Base-by-base conservation (phyloP, 2,329 filamentous ascomycete genomes). In the Mycosphaerella arachidis region DNA sequence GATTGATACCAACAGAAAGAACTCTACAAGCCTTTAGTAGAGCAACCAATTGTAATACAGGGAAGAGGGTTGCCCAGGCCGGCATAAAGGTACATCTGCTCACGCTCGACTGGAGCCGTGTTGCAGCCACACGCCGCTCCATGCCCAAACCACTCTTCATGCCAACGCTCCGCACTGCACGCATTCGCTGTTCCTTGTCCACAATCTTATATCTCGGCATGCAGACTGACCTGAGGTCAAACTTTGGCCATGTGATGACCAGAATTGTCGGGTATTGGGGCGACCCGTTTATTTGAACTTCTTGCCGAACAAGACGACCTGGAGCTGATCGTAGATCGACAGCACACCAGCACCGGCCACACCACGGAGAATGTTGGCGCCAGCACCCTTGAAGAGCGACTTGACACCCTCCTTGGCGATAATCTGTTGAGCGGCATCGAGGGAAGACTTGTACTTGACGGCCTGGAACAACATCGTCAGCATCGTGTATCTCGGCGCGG, bases 321-420 rank as follows among this genome's bases (percentile, higher is more conserved):
- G 94, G 81, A 91, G 91, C 87, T 97, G 93, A 82, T 99, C 94
- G 85, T 99, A 99, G 91, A 99, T 97, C 81, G 94, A 99, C 80
- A 99, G 87, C 79, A 99, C 94, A 99, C 94, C 94, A 85, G 94
- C 94, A 91, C 94, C 95, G 78, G 94, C 94, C 78, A 99, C 94
- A 97, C 94, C 95, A 96, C 94, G 94, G 84, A 99, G 94, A 78
- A 99, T 99, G 91, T 99, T 99, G 88, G 94, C 94, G 91, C 94
- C 94, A 79, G 94, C 94, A 92, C 94, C 94, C 91, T 99, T 99
- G 92, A 99, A 99, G 82, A 99, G 93, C 76, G 94, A 99, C 84
- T 87, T 90, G 82, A 95, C 84, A 87, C 94, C 94, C 86, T 97
- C 94, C 84, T 90, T 91, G 84, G 92, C 92, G 76, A 97, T 80